A percentile compares a stretch with the other conserved stretches of the same genome.
Conservation (phyloP, 2,329 filamentous ascomycete species). For the Trichothecium sympodiale region DNA sequence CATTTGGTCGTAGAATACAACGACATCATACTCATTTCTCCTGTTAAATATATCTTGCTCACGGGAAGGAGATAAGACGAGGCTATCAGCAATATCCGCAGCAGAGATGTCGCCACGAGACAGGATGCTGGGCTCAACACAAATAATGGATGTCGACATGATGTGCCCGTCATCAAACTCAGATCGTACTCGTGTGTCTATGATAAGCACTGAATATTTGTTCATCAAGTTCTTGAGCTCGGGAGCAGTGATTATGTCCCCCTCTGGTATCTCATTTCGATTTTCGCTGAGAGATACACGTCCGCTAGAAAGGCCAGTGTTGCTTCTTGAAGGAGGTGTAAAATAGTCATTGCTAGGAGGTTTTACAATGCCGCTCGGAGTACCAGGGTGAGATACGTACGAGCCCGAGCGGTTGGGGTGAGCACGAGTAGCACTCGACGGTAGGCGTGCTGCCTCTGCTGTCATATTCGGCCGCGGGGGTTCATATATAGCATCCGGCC, state of each 20-base stretch:
- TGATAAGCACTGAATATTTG: slow-evolving; percentile 57
- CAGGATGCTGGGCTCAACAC: slow-evolving; percentile 71
- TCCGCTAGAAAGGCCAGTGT: background rate
- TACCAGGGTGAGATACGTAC: slow-evolving; percentile 23
- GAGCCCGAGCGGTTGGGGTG: slow-evolving; percentile 52
- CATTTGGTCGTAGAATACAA: slow-evolving; percentile 81
- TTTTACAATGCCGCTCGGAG: slow-evolving; percentile 15
- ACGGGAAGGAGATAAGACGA: slow-evolving; percentile 59
- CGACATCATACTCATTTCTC: slow-evolving; percentile 67
- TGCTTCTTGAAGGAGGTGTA: slow-evolving; percentile 26
- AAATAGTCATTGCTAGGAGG: slow-evolving; percentile 21
- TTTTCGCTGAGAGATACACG: too few species aligned
- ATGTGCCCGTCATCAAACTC: slow-evolving; percentile 86
- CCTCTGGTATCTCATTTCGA: slow-evolving; percentile 32
- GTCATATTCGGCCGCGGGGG: slow-evolving; percentile 63
- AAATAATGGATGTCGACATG: slow-evolving; percentile 71
- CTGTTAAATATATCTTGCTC: slow-evolving; percentile 66
- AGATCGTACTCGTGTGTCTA: slow-evolving; percentile 73
- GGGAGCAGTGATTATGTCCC: slow-evolving; percentile 52
- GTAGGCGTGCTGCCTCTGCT: slow-evolving; percentile 52
- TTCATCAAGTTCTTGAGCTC: slow-evolving; percentile 62
- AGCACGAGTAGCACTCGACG: slow-evolving; percentile 52
- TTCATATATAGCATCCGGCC: slow-evolving; percentile 67
- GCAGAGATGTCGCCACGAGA: slow-evolving; percentile 57
- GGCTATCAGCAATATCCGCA: slow-evolving; percentile 51